Conservation (phyloP, 805 yeast genomes). For the Candida bentonensis region DNA sequence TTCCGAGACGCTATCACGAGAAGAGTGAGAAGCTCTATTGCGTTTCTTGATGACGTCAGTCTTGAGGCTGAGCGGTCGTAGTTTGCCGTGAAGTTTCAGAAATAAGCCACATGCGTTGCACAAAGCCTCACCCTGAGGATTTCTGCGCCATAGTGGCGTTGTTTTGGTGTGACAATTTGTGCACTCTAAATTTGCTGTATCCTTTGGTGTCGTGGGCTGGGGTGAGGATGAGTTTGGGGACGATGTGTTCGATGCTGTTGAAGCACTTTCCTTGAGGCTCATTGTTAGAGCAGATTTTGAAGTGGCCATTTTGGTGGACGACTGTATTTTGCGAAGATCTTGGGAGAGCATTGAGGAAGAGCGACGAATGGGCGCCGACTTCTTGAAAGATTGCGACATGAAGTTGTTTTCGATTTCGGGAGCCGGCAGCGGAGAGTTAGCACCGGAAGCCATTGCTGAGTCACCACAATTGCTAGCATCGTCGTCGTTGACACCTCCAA, state of each 20-base stretch:
- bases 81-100: slow-evolving; percentile 86
- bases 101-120: slow-evolving; percentile 97
- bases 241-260: background rate
- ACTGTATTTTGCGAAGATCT: background rate
- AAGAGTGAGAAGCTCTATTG: slow-evolving; percentile 26
- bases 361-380: background rate
- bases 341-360: background rate
- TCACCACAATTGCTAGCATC: too few species aligned
- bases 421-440: background rate
- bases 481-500: background rate
- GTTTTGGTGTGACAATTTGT: slow-evolving; percentile 85
- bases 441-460: background rate
- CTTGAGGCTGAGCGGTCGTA: slow-evolving; percentile 83
- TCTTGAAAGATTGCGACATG: background rate
- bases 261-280: slow-evolving; percentile 1
- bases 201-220: background rate
- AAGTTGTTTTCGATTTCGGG: background rate
- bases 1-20: background rate
- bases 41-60: slow-evolving; percentile 91
- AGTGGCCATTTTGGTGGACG: background rate
- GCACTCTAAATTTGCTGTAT: slow-evolving; percentile 28
- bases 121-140: slow-evolving; percentile 84
- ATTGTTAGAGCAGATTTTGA: background rate
- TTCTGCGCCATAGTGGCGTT: slow-evolving; percentile 92
- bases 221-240: background rate